A percentile compares a stretch with the other conserved stretches of the same genome.
These are phyloP conservation scores for Albophoma yamanashiensis DNA, from an alignment of 2,329 filamentous ascomycete genomes.

Conservation along the genomic window DNA sequence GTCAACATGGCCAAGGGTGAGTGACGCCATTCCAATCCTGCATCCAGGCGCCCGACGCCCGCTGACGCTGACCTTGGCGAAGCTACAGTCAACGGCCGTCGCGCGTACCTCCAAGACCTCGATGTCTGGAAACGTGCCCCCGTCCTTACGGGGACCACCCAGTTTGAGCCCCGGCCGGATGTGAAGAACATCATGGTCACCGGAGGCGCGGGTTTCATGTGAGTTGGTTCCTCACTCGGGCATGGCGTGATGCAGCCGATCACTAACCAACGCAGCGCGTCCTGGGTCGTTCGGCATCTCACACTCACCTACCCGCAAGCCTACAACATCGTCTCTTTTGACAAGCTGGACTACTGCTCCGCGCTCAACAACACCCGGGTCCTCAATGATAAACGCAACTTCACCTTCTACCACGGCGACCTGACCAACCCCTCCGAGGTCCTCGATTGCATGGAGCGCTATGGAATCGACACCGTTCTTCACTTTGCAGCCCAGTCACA, in stretches of 20 bases:
- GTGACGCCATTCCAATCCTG: neutral
- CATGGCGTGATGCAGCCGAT: neutral
- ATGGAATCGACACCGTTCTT: slow-evolving; percentile 69
- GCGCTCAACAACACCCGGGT: slow-evolving; percentile 69
- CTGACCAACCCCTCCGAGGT: slow-evolving; percentile 63
- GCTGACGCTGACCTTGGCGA: neutral
- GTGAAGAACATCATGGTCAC: slow-evolving; percentile 77
- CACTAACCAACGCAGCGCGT: slow-evolving; percentile 43
- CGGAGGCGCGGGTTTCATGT: slow-evolving; percentile 81
- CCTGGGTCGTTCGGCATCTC: slow-evolving; percentile 73
- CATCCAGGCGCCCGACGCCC: neutral
- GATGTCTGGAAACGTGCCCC: slow-evolving; percentile 65
- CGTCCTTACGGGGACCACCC: slow-evolving; percentile 56
- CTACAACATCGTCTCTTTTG: slow-evolving; percentile 74
- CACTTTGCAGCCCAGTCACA: slow-evolving; percentile 83
- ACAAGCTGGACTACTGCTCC: slow-evolving; percentile 76
- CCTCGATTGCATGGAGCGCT: slow-evolving; percentile 56
- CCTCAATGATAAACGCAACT: slow-evolving; percentile 59
- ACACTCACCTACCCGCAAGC: slow-evolving; percentile 59
- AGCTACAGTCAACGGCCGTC: slow-evolving; percentile 15
- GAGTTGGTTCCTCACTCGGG: slow-evolving; percentile 20
- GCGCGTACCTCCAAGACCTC: slow-evolving; percentile 43
- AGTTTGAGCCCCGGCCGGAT: slow-evolving; percentile 56
- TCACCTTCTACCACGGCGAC: slow-evolving; percentile 70
- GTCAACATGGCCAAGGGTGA: slow-evolving; percentile 6